Evolutionary conservation across 1,284 basidiomycete species (phyloP), one percentile per base, ranked within the genome.

Genomic region (Ceratobasidium sp.): DNA sequence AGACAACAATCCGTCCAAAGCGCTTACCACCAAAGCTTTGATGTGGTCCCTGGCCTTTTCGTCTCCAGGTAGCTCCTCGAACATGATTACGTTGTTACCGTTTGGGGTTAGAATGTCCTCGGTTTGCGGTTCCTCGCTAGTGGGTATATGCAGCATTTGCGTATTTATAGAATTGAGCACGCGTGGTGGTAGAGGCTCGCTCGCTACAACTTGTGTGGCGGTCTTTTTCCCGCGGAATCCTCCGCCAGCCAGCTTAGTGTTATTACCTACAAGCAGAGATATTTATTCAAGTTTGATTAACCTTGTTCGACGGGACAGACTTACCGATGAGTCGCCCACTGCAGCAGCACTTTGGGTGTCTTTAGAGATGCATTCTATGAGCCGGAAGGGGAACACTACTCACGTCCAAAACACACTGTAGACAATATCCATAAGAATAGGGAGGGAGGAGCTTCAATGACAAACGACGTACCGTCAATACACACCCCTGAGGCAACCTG

Each of bases 271-370:
- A 18, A 50, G 47, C 11, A 18, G n/a, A 50, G n/a, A 9, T 26
- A 9, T 50, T 9, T 8, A 18, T 26, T 50, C n/a, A n/a, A 50
- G 47, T 50, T 50, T 21, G 47, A 21, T 9, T 21, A 50, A 50
- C n/a, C 11, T 50, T 18, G 35, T 11, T 38, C 35, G 11, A 38
- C 35, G 11, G 11, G 11, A 11, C 4, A 9, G 47, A 26, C n/a
- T 14, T 50, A 50, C 47, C 26, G 9, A 50, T n/a, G 9, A 50
- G 9, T 18, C 47, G n/a, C 47, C 47, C 47, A 50, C 47, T 50
- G n/a, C n/a, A n/a, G 47, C 47, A 50, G n/a, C 47, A 50, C 47
- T 50, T n/a, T 50, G 47, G n/a, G n/a, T 50, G 47, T 38, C 35
- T 8, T 50, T 18, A 50, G 47, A 8, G 47, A 18, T 21, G n/a